Evolutionary conservation across 2,329 filamentous ascomycete species (phyloP).

Genomic region (Ilyonectria sp.): DNA sequence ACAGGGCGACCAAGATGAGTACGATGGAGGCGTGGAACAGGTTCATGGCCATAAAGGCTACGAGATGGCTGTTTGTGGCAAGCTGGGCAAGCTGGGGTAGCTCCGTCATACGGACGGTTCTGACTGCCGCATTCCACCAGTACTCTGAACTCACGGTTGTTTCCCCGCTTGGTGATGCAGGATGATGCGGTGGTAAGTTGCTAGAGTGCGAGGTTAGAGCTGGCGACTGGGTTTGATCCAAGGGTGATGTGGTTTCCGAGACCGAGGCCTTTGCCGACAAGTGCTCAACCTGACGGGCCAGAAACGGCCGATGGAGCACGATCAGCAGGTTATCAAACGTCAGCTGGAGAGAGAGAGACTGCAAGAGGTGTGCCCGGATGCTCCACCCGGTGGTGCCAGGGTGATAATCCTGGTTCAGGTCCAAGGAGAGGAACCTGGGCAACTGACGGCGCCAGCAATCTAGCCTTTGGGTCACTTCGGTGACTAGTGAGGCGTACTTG

Average conservation of each 20-base stretch:
- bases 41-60: slow-evolving; percentile 61
- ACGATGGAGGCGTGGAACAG: slow-evolving; percentile 62
- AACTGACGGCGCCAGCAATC: neutral
- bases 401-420: slow-evolving; percentile 11
- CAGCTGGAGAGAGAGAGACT: slow-evolving; percentile 19
- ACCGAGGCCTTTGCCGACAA: neutral
- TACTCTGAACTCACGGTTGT: slow-evolving; percentile 43
- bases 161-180: neutral
- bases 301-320: slow-evolving; percentile 13
- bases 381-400: neutral
- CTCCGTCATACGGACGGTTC: slow-evolving; percentile 56
- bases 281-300: slow-evolving; percentile 7
- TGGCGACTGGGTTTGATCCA: neutral
- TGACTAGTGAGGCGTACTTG: slow-evolving; percentile 9
- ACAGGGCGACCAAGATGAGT: slow-evolving; percentile 58
- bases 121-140: slow-evolving; percentile 56
- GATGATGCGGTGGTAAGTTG: too few species aligned
- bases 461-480: slow-evolving; percentile 2
- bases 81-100: slow-evolving; percentile 53
- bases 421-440: neutral
- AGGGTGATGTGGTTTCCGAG: neutral
- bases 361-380: slow-evolving; percentile 1
- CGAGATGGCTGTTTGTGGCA: slow-evolving; percentile 59
- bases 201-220: neutral
- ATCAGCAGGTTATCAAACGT: slow-evolving; percentile 18